Base-by-base conservation (phyloP, 2,329 filamentous ascomycete genomes). In the Akanthomyces lecanii region DNA sequence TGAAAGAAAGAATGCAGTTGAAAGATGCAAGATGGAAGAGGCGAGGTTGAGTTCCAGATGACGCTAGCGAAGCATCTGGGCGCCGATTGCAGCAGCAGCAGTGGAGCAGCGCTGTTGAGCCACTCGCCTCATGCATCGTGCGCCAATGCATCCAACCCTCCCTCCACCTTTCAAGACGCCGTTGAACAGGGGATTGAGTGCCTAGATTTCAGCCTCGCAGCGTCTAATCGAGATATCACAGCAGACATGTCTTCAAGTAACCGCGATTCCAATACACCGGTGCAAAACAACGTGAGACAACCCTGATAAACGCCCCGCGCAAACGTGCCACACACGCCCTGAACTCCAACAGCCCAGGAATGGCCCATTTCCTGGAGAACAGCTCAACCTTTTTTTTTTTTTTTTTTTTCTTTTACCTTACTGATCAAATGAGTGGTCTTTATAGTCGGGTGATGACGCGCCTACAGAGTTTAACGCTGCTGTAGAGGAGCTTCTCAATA, bases 401-500 rank as follows among this genome's bases (percentile, higher is more conserved):
- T 51, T 14, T 14, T 36, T n/a, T n/a, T n/a, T n/a, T n/a, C n/a
- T n/a, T n/a, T n/a, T 61, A 23, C 4, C 33, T 36, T 36, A 4
- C 59, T 62, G 28, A 50, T 51, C 16, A 28, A 30, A n/a, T 40
- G 21, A 5, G 55, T 28, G 36, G 25, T 2, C 18, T 55, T 14
- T 5, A 55, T 48, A 62, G 60, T 51, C 60, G 36, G 44, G 51
- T 10, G 81, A 83, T 25, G 79, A 82, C 51, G 77, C 79, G 53
- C 81, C 81, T 8, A 80, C 83, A 50, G 89, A 94, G 72, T 83
- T 96, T 63, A 87, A 87, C 2, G 86, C 85, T 4, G 91, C 92
- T 1, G 89, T 97, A 1, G 93, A 97, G 69, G 91, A 97, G 47
- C 83, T 97, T 3, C 80, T 97, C 4, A 92, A 93, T 72, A 89